Evolutionary conservation across 1,139 yeast species (phyloP).

Genomic region (Scheffersomyces segobiensis): DNA sequence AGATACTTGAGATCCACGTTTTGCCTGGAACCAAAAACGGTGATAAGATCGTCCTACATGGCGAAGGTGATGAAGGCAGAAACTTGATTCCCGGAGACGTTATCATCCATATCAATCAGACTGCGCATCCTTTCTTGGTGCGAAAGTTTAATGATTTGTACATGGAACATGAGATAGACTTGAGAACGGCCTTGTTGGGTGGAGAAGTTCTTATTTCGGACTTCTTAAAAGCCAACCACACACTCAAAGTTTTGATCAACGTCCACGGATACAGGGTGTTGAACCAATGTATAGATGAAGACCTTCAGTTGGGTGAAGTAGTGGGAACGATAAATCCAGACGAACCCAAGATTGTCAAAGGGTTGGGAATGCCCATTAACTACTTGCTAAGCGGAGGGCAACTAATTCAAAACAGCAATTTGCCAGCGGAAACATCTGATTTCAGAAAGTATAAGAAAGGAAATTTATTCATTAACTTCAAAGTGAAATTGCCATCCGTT

Average conservation of each 20-base stretch:
- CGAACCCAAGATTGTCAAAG: conserved; percentile 47
- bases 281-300: conserved; percentile 20
- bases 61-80: conserved; percentile 66
- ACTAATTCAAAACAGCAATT: conserved; percentile 16
- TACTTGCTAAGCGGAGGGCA: conserved; percentile 32
- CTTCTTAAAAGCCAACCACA: conserved; percentile 44
- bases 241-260: conserved; percentile 39
- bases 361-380: conserved; percentile 67
- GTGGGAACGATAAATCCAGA: conserved; percentile 47
- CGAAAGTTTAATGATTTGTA: conserved; percentile 52
- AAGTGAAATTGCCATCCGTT: conserved; percentile 36
- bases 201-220: conserved; percentile 48
- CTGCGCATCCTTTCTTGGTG: conserved; percentile 40
- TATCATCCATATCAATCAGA: conserved; percentile 42
- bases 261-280: conserved; percentile 34
- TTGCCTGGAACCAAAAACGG: conserved; percentile 56
- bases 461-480: conserved; percentile 43
- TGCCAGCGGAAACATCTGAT: conserved; percentile 21
- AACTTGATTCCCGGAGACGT: conserved; percentile 68
- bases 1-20: conserved; percentile 51
- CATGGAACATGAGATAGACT: conserved; percentile 47
- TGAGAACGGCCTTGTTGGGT: conserved; percentile 56
- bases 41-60: conserved; percentile 50
- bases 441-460: conserved; percentile 30
- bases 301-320: conserved; percentile 46